phyloP scores from a whole-genome alignment of 2,329 filamentous ascomycete genomes.

The Parafenestella ontariensis region DNA sequence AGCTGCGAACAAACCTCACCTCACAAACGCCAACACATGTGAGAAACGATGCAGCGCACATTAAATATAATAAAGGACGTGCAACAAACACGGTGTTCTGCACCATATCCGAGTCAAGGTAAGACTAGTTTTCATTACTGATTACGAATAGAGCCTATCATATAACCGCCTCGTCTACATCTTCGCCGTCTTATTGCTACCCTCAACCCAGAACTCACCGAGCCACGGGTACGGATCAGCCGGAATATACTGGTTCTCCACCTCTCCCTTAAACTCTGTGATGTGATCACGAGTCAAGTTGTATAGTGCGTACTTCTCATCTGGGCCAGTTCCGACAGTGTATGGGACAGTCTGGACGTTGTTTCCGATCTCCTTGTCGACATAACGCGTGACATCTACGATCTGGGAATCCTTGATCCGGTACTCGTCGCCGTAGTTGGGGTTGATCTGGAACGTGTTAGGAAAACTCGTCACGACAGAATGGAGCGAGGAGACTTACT shows the following conservation, averaged over 20 bases:
- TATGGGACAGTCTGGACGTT: constrained; percentile 37
- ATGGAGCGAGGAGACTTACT: constrained; percentile 4
- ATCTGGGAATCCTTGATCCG: constrained; percentile 32
- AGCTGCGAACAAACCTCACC: too few species aligned
- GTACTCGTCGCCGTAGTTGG: constrained; percentile 35
- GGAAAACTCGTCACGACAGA: neutral
- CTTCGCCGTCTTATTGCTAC: neutral
- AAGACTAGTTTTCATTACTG: neutral
- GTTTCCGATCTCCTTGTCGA: constrained; percentile 37
- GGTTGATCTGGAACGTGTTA: constrained; percentile 18
- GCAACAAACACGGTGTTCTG: neutral
- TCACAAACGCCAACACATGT: too few species aligned
- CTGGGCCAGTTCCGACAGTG: constrained; percentile 31
- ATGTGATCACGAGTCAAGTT: constrained; percentile 31
- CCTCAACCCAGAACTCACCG: constrained; percentile 26
- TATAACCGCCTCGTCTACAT: neutral
- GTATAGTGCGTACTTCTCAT: constrained; percentile 37
- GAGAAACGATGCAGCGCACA: too few species aligned
- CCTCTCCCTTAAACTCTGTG: constrained; percentile 28
- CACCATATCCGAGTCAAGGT: neutral
- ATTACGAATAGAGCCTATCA: neutral
- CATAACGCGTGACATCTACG: constrained; percentile 25
- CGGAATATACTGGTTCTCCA: constrained; percentile 24
- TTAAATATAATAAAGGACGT: too few species aligned
- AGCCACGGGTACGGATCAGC: constrained; percentile 33